Evolutionary conservation across 208 protist genomes (phyloP).

Genomic region (Porcisia deanei): DNA sequence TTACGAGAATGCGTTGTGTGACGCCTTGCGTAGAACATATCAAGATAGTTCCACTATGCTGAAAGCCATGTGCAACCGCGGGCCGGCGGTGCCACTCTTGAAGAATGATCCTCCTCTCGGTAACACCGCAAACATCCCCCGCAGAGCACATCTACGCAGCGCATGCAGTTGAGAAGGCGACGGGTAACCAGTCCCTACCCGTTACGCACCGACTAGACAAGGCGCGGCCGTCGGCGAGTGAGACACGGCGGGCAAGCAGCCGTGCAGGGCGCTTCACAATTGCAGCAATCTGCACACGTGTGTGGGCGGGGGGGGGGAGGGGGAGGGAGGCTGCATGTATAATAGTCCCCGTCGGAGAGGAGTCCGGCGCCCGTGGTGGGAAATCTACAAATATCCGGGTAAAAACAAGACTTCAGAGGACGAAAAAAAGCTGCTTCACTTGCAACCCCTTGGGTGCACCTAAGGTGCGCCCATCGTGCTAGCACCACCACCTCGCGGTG

Average conservation of each 20-base stretch:
- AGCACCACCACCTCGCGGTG: too few relatives aligned
- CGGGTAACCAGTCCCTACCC: not conserved
- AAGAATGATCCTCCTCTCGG: not conserved
- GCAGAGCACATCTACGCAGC: constrained; percentile 5
- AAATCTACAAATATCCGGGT: not conserved
- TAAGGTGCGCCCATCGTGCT: too few relatives aligned
- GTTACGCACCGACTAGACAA: not conserved
- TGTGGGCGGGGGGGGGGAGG: not conserved
- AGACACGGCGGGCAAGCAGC: not conserved
- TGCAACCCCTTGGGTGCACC: too few relatives aligned
- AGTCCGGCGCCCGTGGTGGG: not conserved
- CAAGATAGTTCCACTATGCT: constrained; percentile 59
- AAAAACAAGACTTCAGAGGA: not conserved
- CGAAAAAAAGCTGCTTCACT: not conserved
- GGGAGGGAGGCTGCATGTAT: too few relatives aligned
- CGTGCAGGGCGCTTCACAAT: not conserved
- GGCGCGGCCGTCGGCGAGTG: not conserved
- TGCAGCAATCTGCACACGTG: not conserved
- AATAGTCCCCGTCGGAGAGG: not conserved
- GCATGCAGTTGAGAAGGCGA: not conserved
- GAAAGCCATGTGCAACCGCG: constrained; percentile 19
- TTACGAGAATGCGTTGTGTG: constrained; percentile 69
- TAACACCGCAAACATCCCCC: not conserved
- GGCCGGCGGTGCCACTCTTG: constrained; percentile 15
- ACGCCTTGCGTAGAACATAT: constrained; percentile 57